These are phyloP conservation scores for Trametes elegans DNA, from an alignment of 768 basidiomycete species.

Conservation along the genomic window DNA sequence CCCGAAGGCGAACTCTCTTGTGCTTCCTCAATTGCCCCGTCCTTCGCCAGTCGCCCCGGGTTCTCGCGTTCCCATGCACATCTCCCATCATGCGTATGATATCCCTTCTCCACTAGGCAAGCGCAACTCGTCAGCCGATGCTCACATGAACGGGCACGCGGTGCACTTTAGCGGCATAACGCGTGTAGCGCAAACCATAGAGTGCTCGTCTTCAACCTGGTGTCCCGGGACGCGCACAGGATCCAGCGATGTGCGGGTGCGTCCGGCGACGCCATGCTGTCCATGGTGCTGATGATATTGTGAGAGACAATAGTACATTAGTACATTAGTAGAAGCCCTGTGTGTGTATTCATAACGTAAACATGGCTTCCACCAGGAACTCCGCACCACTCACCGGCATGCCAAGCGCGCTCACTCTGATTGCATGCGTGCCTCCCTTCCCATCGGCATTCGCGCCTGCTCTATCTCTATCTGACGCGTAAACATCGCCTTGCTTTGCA, in stretches of 20 bases:
- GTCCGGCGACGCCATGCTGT: neutral
- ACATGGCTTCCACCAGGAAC: constrained; percentile 3
- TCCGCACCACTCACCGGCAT: constrained; percentile 9
- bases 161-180: neutral
- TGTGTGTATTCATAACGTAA: constrained; percentile 13
- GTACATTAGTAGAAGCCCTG: constrained; percentile 16
- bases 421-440: constrained; percentile 9
- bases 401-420: constrained; percentile 9
- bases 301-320: constrained; percentile 16
- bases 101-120: neutral
- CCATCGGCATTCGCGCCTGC: constrained; percentile 6
- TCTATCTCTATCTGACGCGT: neutral
- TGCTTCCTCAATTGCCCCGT: constrained; percentile 7
- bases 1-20: constrained; percentile 3
- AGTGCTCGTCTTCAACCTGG: neutral
- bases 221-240: neutral
- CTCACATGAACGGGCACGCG: constrained; percentile 16
- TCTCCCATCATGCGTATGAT: constrained; percentile 10
- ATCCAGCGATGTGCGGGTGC: neutral
- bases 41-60: neutral
- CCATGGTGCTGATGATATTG: neutral
- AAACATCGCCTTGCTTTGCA: neutral
- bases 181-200: no score
- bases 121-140: neutral
- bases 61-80: constrained; percentile 11